phyloP scores from a whole-genome alignment of 768 basidiomycete species.

The Hortiboletus flavorubellus region DNA sequence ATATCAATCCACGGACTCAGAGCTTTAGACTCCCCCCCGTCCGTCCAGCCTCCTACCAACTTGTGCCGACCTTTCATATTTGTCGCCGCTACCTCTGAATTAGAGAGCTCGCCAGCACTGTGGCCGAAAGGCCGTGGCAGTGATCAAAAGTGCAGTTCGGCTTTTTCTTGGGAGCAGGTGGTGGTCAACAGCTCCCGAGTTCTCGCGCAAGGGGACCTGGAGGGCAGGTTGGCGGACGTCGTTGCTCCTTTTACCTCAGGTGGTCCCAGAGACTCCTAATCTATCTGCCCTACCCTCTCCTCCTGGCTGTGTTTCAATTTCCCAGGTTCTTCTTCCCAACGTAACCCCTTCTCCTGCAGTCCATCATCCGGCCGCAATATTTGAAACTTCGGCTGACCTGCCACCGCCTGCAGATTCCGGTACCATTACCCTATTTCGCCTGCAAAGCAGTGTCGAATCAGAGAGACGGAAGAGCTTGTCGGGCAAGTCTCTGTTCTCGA shows the following conservation, averaged over 20 bases:
- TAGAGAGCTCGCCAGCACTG: conserved; percentile 36
- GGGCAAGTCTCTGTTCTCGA: conserved; percentile 63
- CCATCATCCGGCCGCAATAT: too few relatives aligned
- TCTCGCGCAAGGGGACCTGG: conserved; percentile 64
- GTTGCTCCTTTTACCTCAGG: conserved; percentile 67
- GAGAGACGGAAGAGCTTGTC: conserved; percentile 60
- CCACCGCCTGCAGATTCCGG: conserved; percentile 10
- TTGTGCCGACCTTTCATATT: conserved; percentile 33
- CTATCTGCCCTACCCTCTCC: conserved; percentile 71
- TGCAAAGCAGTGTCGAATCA: conserved; percentile 54
- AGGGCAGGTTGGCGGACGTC: conserved; percentile 67
- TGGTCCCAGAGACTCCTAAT: conserved; percentile 67
- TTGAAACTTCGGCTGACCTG: too few relatives aligned
- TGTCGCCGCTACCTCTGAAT: conserved; percentile 43
- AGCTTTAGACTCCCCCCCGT: conserved; percentile 59
- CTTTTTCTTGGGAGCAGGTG: conserved; percentile 77
- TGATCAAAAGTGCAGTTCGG: conserved; percentile 55
- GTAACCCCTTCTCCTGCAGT: too few relatives aligned
- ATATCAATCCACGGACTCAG: conserved; percentile 32
- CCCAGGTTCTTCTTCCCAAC: conserved; percentile 31
- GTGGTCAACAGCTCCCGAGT: conserved; percentile 56
- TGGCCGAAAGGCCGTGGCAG: conserved; percentile 39
- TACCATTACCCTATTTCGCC: conserved; percentile 62
- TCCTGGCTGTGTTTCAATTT: conserved; percentile 72
- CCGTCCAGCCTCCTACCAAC: conserved; percentile 43